Conservation (phyloP, 345 rosid species). For the Bruguiera parviflora region DNA sequence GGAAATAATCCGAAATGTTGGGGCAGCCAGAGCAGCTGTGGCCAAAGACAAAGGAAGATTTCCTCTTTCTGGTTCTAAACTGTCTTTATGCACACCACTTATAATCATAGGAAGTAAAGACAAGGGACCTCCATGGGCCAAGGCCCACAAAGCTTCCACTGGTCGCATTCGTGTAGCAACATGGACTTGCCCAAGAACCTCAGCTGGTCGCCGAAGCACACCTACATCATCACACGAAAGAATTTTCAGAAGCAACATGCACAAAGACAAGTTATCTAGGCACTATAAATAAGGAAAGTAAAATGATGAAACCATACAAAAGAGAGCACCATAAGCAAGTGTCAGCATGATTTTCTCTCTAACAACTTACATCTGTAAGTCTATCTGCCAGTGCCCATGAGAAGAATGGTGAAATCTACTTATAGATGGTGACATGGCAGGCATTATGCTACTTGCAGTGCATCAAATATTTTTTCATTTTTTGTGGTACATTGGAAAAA, state of each 20-base stretch:
- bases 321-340: not conserved
- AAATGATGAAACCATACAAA: slow-evolving; percentile 12
- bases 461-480: too few species aligned
- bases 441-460: too few species aligned
- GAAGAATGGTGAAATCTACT: not conserved
- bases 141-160: slow-evolving; percentile 91
- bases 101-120: slow-evolving; percentile 86
- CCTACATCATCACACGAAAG: slow-evolving; percentile 45
- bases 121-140: slow-evolving; percentile 96
- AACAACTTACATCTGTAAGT: not conserved
- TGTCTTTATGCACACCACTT: slow-evolving; percentile 63
- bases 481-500: not conserved
- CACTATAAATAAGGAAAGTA: slow-evolving; percentile 2
- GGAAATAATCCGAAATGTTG: slow-evolving; percentile 80
- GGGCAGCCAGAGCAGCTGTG: slow-evolving; percentile 78
- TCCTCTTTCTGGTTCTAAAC: slow-evolving; percentile 73
- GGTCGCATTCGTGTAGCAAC: slow-evolving; percentile 85
- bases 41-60: slow-evolving; percentile 52
- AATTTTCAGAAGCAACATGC: slow-evolving; percentile 16
- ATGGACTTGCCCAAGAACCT: slow-evolving; percentile 99
- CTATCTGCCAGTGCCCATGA: not conserved
- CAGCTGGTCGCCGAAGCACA: slow-evolving; percentile 80
- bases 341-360: not conserved
- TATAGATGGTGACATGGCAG: too few species aligned
- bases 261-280: slow-evolving; percentile 12